These are phyloP conservation scores for Chloranthus sessilifolius DNA, from an alignment of 164 flowering plant species.

Conservation along the genomic window DNA sequence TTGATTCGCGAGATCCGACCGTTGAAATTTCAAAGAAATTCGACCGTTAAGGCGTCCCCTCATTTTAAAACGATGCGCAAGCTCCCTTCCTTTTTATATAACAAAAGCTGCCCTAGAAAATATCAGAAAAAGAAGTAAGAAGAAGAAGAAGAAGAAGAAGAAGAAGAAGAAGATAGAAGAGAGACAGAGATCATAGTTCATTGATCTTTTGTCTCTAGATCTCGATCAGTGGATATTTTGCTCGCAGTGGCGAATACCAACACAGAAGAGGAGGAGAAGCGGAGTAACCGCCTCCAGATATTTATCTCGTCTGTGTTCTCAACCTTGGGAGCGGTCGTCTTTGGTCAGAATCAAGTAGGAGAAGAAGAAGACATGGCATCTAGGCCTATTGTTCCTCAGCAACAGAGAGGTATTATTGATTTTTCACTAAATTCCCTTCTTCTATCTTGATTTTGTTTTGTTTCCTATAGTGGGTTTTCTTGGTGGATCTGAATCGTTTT, in stretches of 20 bases:
- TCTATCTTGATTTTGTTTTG: background rate
- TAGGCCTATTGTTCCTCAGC: constrained; percentile 46
- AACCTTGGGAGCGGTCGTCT: constrained; percentile 22
- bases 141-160: constrained; percentile 8
- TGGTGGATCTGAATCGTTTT: background rate
- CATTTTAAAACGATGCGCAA: constrained; percentile 1
- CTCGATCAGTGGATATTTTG: background rate
- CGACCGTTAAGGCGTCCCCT: constrained; percentile 45
- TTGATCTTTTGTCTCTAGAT: background rate
- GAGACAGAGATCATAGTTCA: background rate
- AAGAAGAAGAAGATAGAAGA: constrained; percentile 7
- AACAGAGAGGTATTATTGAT: constrained; percentile 30
- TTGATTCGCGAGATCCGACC: constrained; percentile 5
- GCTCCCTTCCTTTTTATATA: background rate
- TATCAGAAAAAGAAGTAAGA: constrained; percentile 4
- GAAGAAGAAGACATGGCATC: constrained; percentile 46
- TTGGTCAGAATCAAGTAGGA: constrained; percentile 13
- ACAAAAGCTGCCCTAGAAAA: background rate
- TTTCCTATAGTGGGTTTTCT: constrained; percentile 1
- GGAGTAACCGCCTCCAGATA: constrained; percentile 12
- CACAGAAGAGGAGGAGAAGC: constrained; percentile 12
- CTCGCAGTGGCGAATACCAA: constrained; percentile 16
- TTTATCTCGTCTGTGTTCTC: constrained; percentile 21
- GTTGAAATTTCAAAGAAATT: constrained; percentile 11
- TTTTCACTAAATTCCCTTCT: background rate